Percentiles rank a stretch among this genome's conserved stretches.
Conservation (phyloP, 2,329 filamentous ascomycete genomes). For the Mollisiaceae sp. region DNA sequence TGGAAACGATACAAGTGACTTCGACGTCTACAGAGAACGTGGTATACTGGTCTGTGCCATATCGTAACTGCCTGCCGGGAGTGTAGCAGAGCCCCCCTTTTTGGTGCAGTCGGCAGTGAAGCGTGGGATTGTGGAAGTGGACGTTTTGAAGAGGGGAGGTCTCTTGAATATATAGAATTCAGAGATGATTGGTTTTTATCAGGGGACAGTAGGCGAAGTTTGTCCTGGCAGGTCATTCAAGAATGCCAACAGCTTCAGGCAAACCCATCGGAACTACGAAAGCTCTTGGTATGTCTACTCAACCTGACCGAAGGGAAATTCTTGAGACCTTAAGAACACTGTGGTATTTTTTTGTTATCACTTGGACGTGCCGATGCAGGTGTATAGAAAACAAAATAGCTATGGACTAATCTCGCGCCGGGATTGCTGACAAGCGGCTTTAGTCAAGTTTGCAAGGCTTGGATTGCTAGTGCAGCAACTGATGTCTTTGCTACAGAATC, state of each 20-base stretch:
- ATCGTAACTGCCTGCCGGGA: slow-evolving; percentile 44
- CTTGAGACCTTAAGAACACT: slow-evolving; percentile 15
- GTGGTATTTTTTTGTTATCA: slow-evolving; percentile 27
- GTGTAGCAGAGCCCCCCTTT: slow-evolving; percentile 43
- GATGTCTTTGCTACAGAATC: slow-evolving; percentile 76
- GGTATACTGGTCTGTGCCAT: slow-evolving; percentile 46
- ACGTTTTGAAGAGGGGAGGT: slow-evolving; percentile 35
- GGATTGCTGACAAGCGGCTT: slow-evolving; percentile 66
- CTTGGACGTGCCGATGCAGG: slow-evolving; percentile 43
- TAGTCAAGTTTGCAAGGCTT: slow-evolving; percentile 62
- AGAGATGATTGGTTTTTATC: slow-evolving; percentile 38
- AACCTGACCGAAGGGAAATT: slow-evolving; percentile 20
- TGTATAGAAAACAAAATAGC: slow-evolving; percentile 67
- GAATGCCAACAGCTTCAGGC: background rate
- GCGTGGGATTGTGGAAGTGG: slow-evolving; percentile 43
- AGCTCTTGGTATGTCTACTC: slow-evolving; percentile 20
- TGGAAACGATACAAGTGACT: slow-evolving; percentile 46
- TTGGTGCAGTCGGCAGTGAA: slow-evolving; percentile 42
- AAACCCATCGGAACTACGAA: slow-evolving; percentile 16
- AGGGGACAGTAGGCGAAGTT: slow-evolving; percentile 34
- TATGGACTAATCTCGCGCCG: slow-evolving; percentile 71
- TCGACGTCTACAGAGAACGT: slow-evolving; percentile 41
- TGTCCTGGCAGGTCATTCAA: background rate
- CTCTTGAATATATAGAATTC: slow-evolving; percentile 28
- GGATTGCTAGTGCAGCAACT: slow-evolving; percentile 66